Evolutionary conservation across 2,329 filamentous ascomycete species (phyloP), one percentile per base, ranked within the genome.

Genomic region (Colletotrichum higginsianum): DNA sequence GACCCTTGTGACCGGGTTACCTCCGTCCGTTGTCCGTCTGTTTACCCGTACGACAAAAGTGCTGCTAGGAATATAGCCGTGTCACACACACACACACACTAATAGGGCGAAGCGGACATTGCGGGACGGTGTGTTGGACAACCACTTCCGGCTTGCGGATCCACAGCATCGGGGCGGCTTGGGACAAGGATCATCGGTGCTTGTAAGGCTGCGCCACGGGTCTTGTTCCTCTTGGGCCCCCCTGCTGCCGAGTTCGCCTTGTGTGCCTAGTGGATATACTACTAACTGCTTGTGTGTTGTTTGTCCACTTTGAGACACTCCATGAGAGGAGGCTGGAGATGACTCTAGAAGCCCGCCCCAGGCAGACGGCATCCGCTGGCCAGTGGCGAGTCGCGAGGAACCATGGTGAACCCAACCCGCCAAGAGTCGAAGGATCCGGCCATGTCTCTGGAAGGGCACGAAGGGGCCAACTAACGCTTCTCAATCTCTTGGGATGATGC

Each of bases 351-450:
- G 26, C 26, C 26, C 26, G 26, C 26, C 26, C 26, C 35, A 44
- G 30, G 58, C 42, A 50, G 26, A 35, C 13, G 30, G 30, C 1
- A 21, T 40, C 21, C 18, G 26, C 46, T 47, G 30, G 40, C 2
- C 23, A 47, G 46, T 5, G 18, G 12, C 21, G n/a, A 52, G 18
- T 57, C 21, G 52, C 23, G 35, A 21, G 46, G 42, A 16, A 15
- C 46, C 13, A 40, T 30, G 30, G 30, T 8, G 50, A 26, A 9
- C 30, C 3, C 18, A 40, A 3, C 44, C 26, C 35, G 60, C 60
- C 60, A 62, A 62, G 46, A 23, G 26, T 42, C 47, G n/a, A 62
- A 62, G 60, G 60, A 62, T 62, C 26, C 15, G 60, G 30, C 35
- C 30, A n/a, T 8, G 4, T 35, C n/a, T 15, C 8, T n/a, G 46